Evolutionary conservation across 1,284 basidiomycete genomes (phyloP).

Genomic region (Melampsora occidentalis): DNA sequence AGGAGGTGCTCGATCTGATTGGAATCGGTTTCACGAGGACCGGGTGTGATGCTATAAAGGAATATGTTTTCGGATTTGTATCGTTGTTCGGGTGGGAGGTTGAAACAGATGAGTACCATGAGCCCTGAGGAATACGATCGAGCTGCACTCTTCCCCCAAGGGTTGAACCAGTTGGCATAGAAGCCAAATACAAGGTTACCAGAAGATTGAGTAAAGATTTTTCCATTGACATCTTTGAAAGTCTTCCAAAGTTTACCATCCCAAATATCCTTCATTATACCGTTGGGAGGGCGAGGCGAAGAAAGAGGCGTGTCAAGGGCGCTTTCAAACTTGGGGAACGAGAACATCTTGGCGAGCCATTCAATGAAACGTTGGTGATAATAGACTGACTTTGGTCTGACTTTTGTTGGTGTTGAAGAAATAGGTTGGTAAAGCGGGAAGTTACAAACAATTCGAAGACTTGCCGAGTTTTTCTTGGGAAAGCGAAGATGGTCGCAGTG

Average conservation of each 20-base stretch:
- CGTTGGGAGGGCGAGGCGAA: background rate
- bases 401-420: too few species aligned
- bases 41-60: constrained; percentile 9
- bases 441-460: too few species aligned
- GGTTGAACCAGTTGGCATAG: constrained; percentile 31
- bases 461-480: too few species aligned
- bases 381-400: too few species aligned
- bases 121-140: constrained; percentile 3
- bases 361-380: too few species aligned
- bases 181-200: constrained; percentile 35
- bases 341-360: too few species aligned
- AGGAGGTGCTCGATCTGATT: constrained; percentile 22
- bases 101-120: constrained; percentile 26
- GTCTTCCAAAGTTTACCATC: constrained; percentile 14
- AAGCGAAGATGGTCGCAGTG: too few species aligned
- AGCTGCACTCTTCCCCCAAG: background rate
- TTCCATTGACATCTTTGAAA: background rate
- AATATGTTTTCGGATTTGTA: constrained; percentile 31
- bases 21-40: constrained; percentile 19
- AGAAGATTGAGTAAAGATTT: background rate
- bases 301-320: too few species aligned
- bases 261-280: constrained; percentile 20
- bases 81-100: constrained; percentile 18
- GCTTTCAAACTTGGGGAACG: too few species aligned
- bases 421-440: too few species aligned